These are phyloP conservation scores for Candida labiduridarum DNA, from an alignment of 1,139 yeast species.

Conservation along the genomic window DNA sequence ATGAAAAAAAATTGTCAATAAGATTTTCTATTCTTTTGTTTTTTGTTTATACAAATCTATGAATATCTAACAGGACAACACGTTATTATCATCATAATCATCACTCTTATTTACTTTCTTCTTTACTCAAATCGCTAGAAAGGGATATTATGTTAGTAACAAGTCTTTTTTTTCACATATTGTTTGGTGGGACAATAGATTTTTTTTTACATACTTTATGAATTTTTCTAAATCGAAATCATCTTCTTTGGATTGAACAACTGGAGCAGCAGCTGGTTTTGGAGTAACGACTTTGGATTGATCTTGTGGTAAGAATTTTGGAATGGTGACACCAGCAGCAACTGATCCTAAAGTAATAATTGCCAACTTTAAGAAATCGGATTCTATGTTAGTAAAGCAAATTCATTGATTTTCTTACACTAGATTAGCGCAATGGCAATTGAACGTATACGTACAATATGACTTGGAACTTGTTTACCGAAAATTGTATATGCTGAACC, in stretches of 20 bases:
- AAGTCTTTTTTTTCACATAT: not conserved
- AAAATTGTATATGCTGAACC: conserved; percentile 64
- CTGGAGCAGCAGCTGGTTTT: conserved; percentile 35
- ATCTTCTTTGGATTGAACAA: conserved; percentile 41
- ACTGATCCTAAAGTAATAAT: conserved; percentile 50
- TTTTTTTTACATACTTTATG: conserved; percentile 49
- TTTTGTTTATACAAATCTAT: not conserved
- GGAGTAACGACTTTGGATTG: conserved; percentile 34
- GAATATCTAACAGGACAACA: not conserved
- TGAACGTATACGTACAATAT: conserved; percentile 49
- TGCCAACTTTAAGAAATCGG: conserved; percentile 33
- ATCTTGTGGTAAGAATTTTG: conserved; percentile 30
- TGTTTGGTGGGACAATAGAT: not conserved
- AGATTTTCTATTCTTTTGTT: not conserved
- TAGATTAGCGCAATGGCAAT: too few species aligned
- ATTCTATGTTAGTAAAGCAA: conserved; percentile 1
- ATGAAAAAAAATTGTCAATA: too few species aligned
- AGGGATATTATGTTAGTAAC: conserved; percentile 31
- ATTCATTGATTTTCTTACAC: too few species aligned
- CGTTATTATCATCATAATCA: not conserved
- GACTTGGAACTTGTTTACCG: conserved; percentile 67
- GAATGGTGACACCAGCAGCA: conserved; percentile 47
- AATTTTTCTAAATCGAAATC: conserved; percentile 66
- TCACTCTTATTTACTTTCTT: conserved; percentile 36
- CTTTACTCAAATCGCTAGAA: conserved; percentile 44